Evolutionary conservation across 495 filamentous ascomycete species (phyloP).

Genomic region (Apiosordaria backusii): DNA sequence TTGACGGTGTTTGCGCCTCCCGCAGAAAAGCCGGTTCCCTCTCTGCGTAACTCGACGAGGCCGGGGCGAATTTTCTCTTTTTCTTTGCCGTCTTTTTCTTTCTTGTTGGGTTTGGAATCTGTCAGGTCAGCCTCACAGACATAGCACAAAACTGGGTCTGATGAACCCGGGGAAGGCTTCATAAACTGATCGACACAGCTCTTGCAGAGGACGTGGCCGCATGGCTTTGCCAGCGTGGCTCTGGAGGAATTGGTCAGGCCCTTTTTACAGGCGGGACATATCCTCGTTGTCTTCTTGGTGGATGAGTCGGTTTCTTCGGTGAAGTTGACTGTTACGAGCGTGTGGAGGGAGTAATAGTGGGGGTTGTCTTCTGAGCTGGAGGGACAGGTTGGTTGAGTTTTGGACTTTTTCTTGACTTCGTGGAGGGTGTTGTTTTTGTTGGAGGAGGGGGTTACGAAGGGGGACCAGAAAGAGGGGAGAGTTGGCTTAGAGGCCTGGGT

Average conservation of each 20-base stretch:
- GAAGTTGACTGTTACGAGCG: constrained; percentile 75
- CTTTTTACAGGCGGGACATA: constrained; percentile 90
- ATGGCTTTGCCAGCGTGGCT: constrained; percentile 85
- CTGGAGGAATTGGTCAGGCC: constrained; percentile 75
- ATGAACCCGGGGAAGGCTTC: constrained; percentile 48
- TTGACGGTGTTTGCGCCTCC: constrained; percentile 78
- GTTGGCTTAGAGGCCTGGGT: constrained; percentile 60
- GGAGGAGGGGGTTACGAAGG: constrained; percentile 69
- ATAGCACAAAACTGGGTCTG: constrained; percentile 66
- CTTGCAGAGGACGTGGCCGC: constrained; percentile 89
- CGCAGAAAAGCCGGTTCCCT: constrained; percentile 91
- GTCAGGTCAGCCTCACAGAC: constrained; percentile 82
- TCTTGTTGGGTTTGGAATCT: constrained; percentile 49
- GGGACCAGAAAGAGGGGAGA: constrained; percentile 94
- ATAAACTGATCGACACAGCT: constrained; percentile 89
- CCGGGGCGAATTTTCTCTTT: constrained; percentile 66
- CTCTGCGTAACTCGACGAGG: constrained; percentile 76
- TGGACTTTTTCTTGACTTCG: constrained; percentile 59
- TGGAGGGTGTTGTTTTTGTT: constrained; percentile 48
- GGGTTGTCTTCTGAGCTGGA: constrained; percentile 64
- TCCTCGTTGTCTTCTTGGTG: constrained; percentile 51
- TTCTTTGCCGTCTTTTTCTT: constrained; percentile 33
- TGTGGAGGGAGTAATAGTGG: constrained; percentile 80
- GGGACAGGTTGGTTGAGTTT: constrained; percentile 75
- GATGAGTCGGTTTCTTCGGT: constrained; percentile 63